phyloP scores from a whole-genome alignment of 176 grass and related monocot species.

The Musa schizocarpa region DNA sequence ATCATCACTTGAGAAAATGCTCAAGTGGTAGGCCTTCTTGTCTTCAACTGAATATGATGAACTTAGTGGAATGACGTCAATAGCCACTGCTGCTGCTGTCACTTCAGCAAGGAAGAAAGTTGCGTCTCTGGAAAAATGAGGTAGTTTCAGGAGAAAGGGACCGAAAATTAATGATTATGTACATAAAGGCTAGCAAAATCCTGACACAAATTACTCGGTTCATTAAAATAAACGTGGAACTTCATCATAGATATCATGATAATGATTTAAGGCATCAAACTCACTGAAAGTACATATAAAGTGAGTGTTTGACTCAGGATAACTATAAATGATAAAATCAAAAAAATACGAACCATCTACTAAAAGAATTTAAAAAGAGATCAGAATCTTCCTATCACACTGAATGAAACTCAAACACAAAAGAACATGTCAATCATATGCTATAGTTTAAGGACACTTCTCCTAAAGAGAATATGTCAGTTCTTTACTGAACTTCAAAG shows the following conservation, averaged over 20 bases:
- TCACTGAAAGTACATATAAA: not conserved
- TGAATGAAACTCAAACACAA: not conserved
- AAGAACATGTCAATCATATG: not conserved
- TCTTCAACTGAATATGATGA: conserved; percentile 24
- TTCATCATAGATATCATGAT: no score
- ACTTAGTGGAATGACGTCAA: conserved; percentile 27
- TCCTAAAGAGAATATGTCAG: not conserved
- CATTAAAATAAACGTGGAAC: not conserved
- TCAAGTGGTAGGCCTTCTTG: conserved; percentile 39
- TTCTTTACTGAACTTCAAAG: not conserved
- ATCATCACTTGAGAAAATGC: conserved; percentile 35
- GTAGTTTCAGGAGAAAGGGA: not conserved
- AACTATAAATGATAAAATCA: not conserved
- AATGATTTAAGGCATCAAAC: not conserved
- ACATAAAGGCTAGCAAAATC: not conserved
- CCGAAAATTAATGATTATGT: not conserved
- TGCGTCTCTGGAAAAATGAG: not conserved
- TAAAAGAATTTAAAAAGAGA: not conserved
- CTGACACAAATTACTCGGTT: not conserved
- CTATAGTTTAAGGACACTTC: not conserved
- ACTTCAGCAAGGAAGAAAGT: conserved; percentile 7
- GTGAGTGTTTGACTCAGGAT: not conserved
- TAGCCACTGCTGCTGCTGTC: not conserved
- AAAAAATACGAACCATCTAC: not conserved
- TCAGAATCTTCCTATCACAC: not conserved